phyloP scores from a whole-genome alignment of 1,284 basidiomycete genomes.

The Ceratobasidium papillatum region DNA sequence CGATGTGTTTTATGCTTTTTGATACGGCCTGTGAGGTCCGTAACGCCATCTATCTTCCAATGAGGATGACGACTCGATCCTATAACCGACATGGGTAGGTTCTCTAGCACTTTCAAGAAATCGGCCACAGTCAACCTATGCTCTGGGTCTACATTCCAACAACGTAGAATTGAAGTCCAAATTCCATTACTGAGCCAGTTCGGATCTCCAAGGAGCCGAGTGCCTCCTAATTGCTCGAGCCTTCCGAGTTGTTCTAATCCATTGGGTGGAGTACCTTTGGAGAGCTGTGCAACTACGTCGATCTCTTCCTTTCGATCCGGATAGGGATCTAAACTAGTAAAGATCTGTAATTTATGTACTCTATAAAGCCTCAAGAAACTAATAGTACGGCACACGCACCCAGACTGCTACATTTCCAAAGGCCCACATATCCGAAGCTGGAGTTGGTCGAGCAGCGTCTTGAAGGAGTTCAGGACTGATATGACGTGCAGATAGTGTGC shows the following conservation, averaged over 20 bases:
- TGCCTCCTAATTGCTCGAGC: neutral
- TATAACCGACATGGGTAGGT: neutral
- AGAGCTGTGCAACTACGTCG: neutral
- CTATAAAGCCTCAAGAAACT: neutral
- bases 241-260: neutral
- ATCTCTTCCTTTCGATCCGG: neutral
- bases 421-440: conserved; percentile 20
- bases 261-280: conserved; percentile 1
- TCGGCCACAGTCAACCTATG: neutral
- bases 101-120: neutral
- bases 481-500: neutral
- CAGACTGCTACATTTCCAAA: conserved; percentile 19
- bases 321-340: conserved; percentile 17
- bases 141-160: neutral
- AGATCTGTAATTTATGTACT: neutral
- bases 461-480: conserved; percentile 25
- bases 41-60: neutral
- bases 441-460: conserved; percentile 15
- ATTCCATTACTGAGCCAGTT: conserved; percentile 10
- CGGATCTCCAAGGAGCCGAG: neutral
- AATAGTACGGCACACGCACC: neutral
- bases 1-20: neutral
- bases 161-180: neutral
- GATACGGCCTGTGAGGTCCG: neutral
- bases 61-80: too few relatives aligned